Evolutionary conservation across 352 stramenopile species (phyloP), one percentile per base, ranked within the genome.

Genomic region (Aphanomyces euteiches): DNA sequence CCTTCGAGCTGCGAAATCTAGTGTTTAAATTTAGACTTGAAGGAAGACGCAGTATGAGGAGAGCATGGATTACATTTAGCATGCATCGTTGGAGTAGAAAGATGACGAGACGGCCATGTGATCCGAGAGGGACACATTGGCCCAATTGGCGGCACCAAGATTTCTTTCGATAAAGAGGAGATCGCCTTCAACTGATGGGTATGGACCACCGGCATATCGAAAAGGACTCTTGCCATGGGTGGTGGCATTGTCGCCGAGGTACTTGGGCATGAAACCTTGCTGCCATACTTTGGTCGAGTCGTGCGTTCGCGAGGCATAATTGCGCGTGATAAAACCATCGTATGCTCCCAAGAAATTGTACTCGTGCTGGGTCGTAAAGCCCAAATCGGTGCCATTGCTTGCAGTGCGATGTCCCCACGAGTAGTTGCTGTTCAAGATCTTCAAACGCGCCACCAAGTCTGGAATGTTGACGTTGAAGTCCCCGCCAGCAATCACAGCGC

Each of bases 351-450:
- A 50, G 2, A 50, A 50, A 2, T 50, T 50, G 43, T n/a, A 50
- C 17, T 50, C 43, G 43, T 50, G 43, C 43, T 50, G 43, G 43
- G 43, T 50, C 43, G 43, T 50, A 50, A 50, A 50, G 10, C 43
- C 43, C 43, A 50, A 50, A 50, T 50, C 43, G 43, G 43, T 50
- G 10, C 17, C 43, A n/a, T 50, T 50, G 43, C 17, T n/a, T 12
- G 43, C 43, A n/a, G 43, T 50, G 10, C 43, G 43, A 50, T 50
- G 43, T 12, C 10, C 43, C 43, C 43, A 50, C 1, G 17, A 50
- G 43, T 50, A 50, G 43, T 50, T n/a, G 28, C 28, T 28, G 43
- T 50, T 50, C 43, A 50, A 50, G 43, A n/a, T 50, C 17, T 12
- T 50, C 43, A 50, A 3, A n/a, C 43, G 1, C 10, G 10, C 43